Evolutionary conservation across 345 rosid species (phyloP), one percentile per base, ranked within the genome.

Genomic region (Populus pruinosa): DNA sequence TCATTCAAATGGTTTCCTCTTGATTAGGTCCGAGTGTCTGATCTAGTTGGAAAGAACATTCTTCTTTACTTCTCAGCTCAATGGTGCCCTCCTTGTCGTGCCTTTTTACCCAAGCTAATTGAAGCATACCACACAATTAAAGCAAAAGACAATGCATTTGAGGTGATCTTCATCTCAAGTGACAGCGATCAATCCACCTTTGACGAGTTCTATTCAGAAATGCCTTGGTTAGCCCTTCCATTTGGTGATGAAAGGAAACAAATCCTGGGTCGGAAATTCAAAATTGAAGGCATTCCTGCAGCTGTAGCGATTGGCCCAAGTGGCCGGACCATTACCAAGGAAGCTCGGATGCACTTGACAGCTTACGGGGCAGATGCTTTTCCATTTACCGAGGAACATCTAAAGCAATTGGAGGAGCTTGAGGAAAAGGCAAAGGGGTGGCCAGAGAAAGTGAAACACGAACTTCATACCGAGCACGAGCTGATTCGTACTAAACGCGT

Each of bases 191-290:
- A 86, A 72, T 69, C 84, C 62, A 84, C 91, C 29, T 93, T 87
- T 18, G 80, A 85, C 14, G 87, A 85, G 20, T 89, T 76, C 78
- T 86, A 83, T 77, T 76, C 90, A n/a, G 81, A 80, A 67, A 89
- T 93, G 90, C 94, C 96, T 0, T 91, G 96, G 85, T 70, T 91
- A 77, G 91, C 96, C 18, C 94, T 90, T 75, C 94, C 97, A 2
- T 93, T 83, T 59, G 88, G 89, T 55, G 90, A 90, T 79, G 75
- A 73, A 12, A 89, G 94, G 88, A 90, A 86, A 79, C 2, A 79
- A 5, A 81, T 78, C 47, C 77, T 90, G 72, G 79, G 76, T 38
- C 66, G 63, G 53, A 87, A 81, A 77, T 93, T 91, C 82, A 90
- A 82, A 71, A 87, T 86, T 63, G n/a, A n/a, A 41, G 90, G 93